Base-by-base conservation (phyloP, 352 stramenopile species). In the Saprolegnia parasitica region DNA sequence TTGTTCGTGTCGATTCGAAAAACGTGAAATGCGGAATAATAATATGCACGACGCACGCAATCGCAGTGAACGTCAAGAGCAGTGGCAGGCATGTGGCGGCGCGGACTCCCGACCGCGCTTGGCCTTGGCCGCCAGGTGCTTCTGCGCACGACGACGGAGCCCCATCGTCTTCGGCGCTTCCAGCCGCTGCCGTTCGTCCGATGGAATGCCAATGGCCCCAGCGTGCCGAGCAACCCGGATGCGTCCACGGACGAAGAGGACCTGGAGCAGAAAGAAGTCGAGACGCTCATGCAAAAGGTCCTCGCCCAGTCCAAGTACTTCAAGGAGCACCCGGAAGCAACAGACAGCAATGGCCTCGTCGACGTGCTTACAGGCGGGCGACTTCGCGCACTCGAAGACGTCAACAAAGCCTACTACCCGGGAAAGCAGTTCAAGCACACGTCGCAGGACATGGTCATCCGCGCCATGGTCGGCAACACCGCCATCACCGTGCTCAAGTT, bases 381-480 rank as follows among this genome's bases (percentile, higher is more conserved):
- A 4, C 42, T 70, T 21, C 46, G 63, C 5, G 55, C 77, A n/a
- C 81, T 81, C 20, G 87, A 84, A 40, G 86, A 94, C 65, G 85
- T 94, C 54, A 91, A 92, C 76, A 89, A 92, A 73, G 83, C 81
- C 23, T 94, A 94, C 65, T 94, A 92, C 64, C 86, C 86, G 15
- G 83, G 83, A 45, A 89, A 94, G 72, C 74, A 77, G n/a, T 92
- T 88, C 67, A 83, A 81, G 9, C 84, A 83, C 66, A 87, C 86
- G 56, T 94, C 86, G 4, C 78, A 81, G 26, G 83, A 90, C 64
- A 84, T 92, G 39, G 86, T 94, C 56, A 80, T 94, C 45, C 80
- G 79, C 26, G 97, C 97, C 20, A 90, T 99, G 73, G 81, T 81
- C 15, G 96, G 96, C 23, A 99, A 99, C 73, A 84, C 96, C 35